Evolutionary conservation across 169 alveolate genomes (phyloP).

Genomic region (Plasmodium cynomolgi): DNA sequence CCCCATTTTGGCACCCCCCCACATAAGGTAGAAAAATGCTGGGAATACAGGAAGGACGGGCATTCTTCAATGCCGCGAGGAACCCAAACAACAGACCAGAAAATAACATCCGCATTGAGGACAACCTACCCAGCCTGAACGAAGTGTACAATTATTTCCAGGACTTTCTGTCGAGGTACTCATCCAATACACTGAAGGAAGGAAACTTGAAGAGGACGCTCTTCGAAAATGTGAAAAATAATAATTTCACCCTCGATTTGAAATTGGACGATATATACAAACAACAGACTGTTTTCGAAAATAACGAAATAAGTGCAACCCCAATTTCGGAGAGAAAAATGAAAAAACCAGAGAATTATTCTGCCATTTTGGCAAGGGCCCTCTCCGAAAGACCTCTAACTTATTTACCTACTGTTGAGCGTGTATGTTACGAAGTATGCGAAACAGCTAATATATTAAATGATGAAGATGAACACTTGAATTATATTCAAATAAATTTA

Average conservation of each 20-base stretch:
- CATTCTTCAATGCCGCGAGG: conserved; percentile 77
- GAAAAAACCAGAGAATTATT: conserved; percentile 78
- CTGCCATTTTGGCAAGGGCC: conserved; percentile 83
- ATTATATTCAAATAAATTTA: conserved; percentile 83
- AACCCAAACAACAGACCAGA: conserved; percentile 74
- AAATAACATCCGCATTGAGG: conserved; percentile 73
- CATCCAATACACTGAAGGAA: conserved; percentile 84
- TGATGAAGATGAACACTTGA: conserved; percentile 80
- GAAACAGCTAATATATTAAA: conserved; percentile 81
- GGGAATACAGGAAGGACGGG: conserved; percentile 85
- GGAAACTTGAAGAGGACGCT: conserved; percentile 83
- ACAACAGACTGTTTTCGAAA: conserved; percentile 80
- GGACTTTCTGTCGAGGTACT: conserved; percentile 80
- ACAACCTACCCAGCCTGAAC: conserved; percentile 82
- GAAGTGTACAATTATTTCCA: conserved; percentile 83
- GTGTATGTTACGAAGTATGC: conserved; percentile 85
- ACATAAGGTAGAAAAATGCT: not conserved
- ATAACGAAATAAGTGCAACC: conserved; percentile 76
- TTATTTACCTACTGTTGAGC: conserved; percentile 82
- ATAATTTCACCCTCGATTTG: conserved; percentile 82
- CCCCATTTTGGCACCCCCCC: not conserved
- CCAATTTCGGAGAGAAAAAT: conserved; percentile 74
- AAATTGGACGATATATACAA: conserved; percentile 85
- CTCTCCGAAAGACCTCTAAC: conserved; percentile 84
- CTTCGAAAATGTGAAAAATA: conserved; percentile 83